Evolutionary conservation across 352 stramenopile genomes (phyloP), one percentile per base, ranked within the genome.

Genomic region (Globisporangium nunn): DNA sequence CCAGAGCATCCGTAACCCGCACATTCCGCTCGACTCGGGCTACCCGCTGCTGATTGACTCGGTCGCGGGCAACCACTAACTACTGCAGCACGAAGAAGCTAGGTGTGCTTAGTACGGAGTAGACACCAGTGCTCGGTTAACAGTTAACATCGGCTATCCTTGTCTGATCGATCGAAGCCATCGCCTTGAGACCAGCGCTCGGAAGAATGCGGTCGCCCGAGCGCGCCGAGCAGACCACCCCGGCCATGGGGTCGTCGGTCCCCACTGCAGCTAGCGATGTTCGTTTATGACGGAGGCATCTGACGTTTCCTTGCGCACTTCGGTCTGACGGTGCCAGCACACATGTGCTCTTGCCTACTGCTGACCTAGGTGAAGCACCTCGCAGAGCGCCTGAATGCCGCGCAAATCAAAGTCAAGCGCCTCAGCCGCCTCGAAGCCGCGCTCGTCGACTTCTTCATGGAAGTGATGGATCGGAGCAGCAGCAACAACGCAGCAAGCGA

Each of bases 1-100:
- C 70, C 78, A 92, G 60, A 85, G 81, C n/a, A 79, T 98, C 31
- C 78, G 85, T 39, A 79, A 98, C 74, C 69, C 85, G 43, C 78
- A 87, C 31, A 72, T 93, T 40, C 75, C 82, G n/a, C 74, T 98
- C 47, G 93, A 98, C 78, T 95, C 96, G 63, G 95, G 94, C 56
- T 98, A 98, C 71, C 91, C 84, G 50, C 78, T 98, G 58, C 89
- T 98, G 52, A 97, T 98, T 68, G 82, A 96, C 54, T 97, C 87
- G 48, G 88, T 98, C 61, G 94, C 95, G 1, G 93, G 74, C 35
- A 86, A 68, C 61, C 72, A 86, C 56, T 87, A 72, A 45, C 23
- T 23, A 23, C 23, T 23, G 23, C 23, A 23, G 23, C 23, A 23
- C 23, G 23, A 23, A 23, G 23, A 23, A 23, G 23, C 23, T 23